These are phyloP conservation scores for Plasmodium vinckei DNA, from an alignment of 169 alveolate species.

Conservation along the genomic window DNA sequence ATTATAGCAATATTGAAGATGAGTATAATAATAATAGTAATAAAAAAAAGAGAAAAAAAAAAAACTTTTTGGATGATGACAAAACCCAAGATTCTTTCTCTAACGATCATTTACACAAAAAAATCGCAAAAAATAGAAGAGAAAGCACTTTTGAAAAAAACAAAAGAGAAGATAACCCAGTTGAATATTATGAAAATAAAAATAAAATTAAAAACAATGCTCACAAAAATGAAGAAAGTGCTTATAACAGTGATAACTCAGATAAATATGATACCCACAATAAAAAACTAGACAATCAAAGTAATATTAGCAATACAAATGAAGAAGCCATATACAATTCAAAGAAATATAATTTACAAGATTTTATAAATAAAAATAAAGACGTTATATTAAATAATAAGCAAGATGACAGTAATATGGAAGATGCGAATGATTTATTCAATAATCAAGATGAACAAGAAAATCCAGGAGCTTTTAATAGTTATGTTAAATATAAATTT, in stretches of 20 bases:
- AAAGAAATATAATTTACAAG: constrained; percentile 50
- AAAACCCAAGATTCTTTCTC: constrained; percentile 8
- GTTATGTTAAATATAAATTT: constrained; percentile 66
- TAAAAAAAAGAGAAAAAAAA: constrained; percentile 63
- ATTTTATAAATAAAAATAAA: constrained; percentile 71
- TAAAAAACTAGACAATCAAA: not conserved
- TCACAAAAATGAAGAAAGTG: not conserved
- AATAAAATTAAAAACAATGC: not conserved
- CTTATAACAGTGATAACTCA: constrained; percentile 11
- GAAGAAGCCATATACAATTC: constrained; percentile 51
- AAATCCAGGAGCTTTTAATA: constrained; percentile 45
- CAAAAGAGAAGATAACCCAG: constrained; percentile 31
- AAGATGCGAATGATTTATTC: constrained; percentile 30
- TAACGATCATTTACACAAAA: constrained; percentile 15
- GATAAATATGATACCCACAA: constrained; percentile 8
- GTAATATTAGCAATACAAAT: not conserved
- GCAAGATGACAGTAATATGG: constrained; percentile 5
- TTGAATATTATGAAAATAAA: not conserved
- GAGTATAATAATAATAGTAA: constrained; percentile 3
- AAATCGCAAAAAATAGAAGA: constrained; percentile 21
- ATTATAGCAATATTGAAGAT: not conserved
- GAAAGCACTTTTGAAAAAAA: not conserved
- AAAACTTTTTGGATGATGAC: constrained; percentile 59
- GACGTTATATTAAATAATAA: constrained; percentile 40
- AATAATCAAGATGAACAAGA: constrained; percentile 71